A percentile compares a stretch with the other conserved stretches of the same genome.
These are phyloP conservation scores for Hymenoscyphus linearis DNA, from an alignment of 2,329 filamentous ascomycete genomes.

Conservation along the genomic window DNA sequence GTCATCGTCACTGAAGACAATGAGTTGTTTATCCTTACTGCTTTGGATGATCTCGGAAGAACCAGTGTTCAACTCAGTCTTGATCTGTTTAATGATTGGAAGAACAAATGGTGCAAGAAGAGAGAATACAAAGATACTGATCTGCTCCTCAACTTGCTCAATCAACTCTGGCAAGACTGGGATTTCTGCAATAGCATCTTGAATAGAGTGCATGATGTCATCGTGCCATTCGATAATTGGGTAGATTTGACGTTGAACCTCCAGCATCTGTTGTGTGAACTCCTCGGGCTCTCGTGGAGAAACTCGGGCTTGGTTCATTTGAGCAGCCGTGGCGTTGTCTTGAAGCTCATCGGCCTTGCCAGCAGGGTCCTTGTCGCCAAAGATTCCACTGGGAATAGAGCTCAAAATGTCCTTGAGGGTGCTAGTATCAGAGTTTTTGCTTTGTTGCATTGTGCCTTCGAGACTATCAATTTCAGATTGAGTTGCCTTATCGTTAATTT, in stretches of 20 bases:
- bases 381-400: slow-evolving; percentile 75
- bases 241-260: slow-evolving; percentile 74
- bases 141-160: slow-evolving; percentile 80
- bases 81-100: slow-evolving; percentile 81
- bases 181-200: slow-evolving; percentile 74
- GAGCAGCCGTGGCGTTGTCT: slow-evolving; percentile 65
- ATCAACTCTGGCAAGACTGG: slow-evolving; percentile 79
- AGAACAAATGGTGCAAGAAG: slow-evolving; percentile 83
- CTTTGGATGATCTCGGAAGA: slow-evolving; percentile 83
- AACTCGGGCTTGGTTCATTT: slow-evolving; percentile 69
- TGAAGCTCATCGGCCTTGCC: slow-evolving; percentile 75
- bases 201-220: slow-evolving; percentile 74
- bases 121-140: slow-evolving; percentile 88
- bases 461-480: slow-evolving; percentile 88
- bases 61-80: slow-evolving; percentile 78
- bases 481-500: slow-evolving; percentile 81
- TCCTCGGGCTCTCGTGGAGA: slow-evolving; percentile 78
- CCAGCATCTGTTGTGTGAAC: slow-evolving; percentile 70
- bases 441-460: slow-evolving; percentile 71
- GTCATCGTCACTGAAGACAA: slow-evolving; percentile 77
- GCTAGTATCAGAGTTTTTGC: slow-evolving; percentile 61
- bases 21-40: slow-evolving; percentile 75
- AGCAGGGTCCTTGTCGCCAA: slow-evolving; percentile 70
- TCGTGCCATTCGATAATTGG: slow-evolving; percentile 90
- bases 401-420: slow-evolving; percentile 73